A percentile compares a stretch with the other conserved stretches of the same genome.
Evolutionary conservation across 371 early-diverging fungal species (phyloP).

Genomic region (Mortierella sp.): DNA sequence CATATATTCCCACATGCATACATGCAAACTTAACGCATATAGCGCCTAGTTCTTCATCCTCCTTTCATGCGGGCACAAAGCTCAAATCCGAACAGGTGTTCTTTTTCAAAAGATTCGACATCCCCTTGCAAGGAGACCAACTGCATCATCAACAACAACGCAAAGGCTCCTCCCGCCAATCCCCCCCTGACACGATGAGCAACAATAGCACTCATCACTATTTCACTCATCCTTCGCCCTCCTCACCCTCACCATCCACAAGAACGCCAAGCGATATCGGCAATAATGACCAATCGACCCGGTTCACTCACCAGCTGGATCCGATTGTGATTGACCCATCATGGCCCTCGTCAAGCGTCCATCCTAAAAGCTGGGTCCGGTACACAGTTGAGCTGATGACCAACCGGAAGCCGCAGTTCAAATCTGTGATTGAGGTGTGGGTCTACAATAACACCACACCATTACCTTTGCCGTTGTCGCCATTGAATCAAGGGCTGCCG

Average conservation of each 20-base stretch:
- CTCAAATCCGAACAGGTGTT: not conserved
- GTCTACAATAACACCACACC: not conserved
- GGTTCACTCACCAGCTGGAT: not conserved
- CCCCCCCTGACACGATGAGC: not conserved
- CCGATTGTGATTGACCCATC: not conserved
- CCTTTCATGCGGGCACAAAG: not conserved
- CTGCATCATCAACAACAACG: not conserved
- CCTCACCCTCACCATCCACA: not conserved
- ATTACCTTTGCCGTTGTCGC: not conserved
- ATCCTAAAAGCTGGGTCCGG: not conserved
- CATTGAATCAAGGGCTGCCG: no score
- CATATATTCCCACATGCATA: not conserved
- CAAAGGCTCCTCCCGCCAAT: not conserved
- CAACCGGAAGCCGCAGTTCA: not conserved
- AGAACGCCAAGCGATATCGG: not conserved
- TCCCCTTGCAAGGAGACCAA: not conserved
- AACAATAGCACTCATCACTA: not conserved
- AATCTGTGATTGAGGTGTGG: not conserved
- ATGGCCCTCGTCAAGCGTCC: not conserved
- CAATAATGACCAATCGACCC: not conserved
- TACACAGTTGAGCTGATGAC: not conserved
- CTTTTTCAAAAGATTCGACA: not conserved
- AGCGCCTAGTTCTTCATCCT: not conserved
- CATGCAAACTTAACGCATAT: no score
- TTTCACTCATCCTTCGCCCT: not conserved